Percentiles rank a stretch among this genome's conserved stretches.
phyloP scores from a whole-genome alignment of 2,329 filamentous ascomycete species.

The Stylonectria norvegica region DNA sequence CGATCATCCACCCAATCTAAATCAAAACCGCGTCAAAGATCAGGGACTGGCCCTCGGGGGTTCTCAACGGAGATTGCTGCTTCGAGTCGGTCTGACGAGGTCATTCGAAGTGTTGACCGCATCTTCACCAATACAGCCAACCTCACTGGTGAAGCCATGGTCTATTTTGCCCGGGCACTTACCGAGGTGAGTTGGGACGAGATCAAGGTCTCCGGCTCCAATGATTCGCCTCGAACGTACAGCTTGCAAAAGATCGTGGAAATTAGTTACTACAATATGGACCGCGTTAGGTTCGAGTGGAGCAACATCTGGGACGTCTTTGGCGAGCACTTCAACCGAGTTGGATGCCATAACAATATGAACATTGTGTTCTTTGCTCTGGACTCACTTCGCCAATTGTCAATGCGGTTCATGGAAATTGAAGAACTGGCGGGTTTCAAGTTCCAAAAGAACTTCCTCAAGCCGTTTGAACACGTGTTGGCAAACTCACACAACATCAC shows the following conservation, averaged over 20 bases:
- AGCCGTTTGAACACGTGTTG: slow-evolving; percentile 97
- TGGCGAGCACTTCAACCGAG: slow-evolving; percentile 97
- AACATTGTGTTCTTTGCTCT: slow-evolving; percentile 96
- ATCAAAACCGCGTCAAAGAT: slow-evolving; percentile 45
- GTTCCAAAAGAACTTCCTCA: slow-evolving; percentile 98
- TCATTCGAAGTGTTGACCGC: slow-evolving; percentile 86
- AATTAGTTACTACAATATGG: slow-evolving; percentile 99
- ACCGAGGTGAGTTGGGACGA: slow-evolving; percentile 99
- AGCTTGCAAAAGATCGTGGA: slow-evolving; percentile 97
- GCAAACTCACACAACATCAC: slow-evolving; percentile 85
- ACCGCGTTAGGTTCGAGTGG: slow-evolving; percentile 96
- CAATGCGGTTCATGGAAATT: slow-evolving; percentile 98
- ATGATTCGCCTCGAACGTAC: slow-evolving; percentile 93
- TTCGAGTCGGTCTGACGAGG: slow-evolving; percentile 88
- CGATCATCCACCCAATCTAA: slow-evolving; percentile 65
- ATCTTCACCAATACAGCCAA: slow-evolving; percentile 97
- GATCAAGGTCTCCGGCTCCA: slow-evolving; percentile 94
- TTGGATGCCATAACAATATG: slow-evolving; percentile 94
- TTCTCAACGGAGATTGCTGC: slow-evolving; percentile 79
- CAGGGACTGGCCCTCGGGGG: slow-evolving; percentile 59
- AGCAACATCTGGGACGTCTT: slow-evolving; percentile 95
- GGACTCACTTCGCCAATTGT: slow-evolving; percentile 90
- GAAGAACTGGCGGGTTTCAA: slow-evolving; percentile 98
- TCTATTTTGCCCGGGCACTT: slow-evolving; percentile 87
- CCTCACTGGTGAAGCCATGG: slow-evolving; percentile 88